Evolutionary conservation across 2,329 filamentous ascomycete species (phyloP), one percentile per base, ranked within the genome.

Genomic region (Aspergillus felis): DNA sequence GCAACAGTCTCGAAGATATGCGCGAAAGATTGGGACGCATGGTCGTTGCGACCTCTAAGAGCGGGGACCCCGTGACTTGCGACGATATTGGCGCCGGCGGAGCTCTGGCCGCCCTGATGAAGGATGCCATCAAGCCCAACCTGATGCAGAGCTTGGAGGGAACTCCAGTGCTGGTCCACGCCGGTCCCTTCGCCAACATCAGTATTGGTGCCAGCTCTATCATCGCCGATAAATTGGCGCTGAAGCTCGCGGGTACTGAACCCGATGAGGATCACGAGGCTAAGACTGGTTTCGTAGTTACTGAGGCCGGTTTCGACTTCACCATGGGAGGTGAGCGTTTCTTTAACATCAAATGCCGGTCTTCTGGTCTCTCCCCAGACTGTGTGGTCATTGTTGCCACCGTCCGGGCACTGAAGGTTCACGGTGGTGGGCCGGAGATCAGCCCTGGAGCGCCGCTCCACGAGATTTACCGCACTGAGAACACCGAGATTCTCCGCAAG

Each of bases 271-370:
- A 95, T 67, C 85, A 92, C 69, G 81, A 86, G 52, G 81, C 87
- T 66, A 93, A 94, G 81, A 85, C 90, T 29, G 94, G 94, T 9
- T 97, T 94, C 68, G 93, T 97, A 24, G 87, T 99, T 41, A 99
- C 94, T 1, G 94, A 99, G 76, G 93, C 94, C 54, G 94, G 94
- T 9, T 99, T 99, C 75, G 94, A 99, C 77, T 99, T 99, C 79
- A 97, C 94, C 68, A 99, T 99, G 94, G 94, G 94, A 63, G 94
- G 94, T 62, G 94, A 99, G 83, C 89, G 94, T 53, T 99, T 99
- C 84, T 97, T 99, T 86, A 97, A 99, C 81, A 97, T 99, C 82
- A 99, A 99, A 83, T 97, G 94, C 80, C 89, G 94, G 59, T 90
- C 92, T 9, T 97, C 93, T 5, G 93, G 93, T 25, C 87, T 99